Percentiles rank a stretch among this genome's conserved stretches.
These are phyloP conservation scores for Amaranthus hypochondriacus DNA, from an alignment of 148 eudicot genomes.

Conservation along the genomic window DNA sequence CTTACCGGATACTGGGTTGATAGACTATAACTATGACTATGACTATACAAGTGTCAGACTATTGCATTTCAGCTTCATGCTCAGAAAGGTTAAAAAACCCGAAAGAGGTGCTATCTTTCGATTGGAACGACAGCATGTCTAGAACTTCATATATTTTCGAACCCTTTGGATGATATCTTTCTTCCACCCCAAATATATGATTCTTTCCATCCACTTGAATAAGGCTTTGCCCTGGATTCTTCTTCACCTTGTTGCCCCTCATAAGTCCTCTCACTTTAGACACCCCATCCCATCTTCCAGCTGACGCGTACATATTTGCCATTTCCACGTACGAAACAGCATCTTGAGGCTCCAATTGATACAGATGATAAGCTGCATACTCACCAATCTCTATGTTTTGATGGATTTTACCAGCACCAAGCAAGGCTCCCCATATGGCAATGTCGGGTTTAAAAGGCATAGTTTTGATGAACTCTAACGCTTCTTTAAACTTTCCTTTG, in stretches of 20 bases:
- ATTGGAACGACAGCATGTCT: slow-evolving; percentile 35
- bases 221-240: slow-evolving; percentile 54
- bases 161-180: slow-evolving; percentile 41
- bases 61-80: slow-evolving; percentile 10
- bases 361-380: slow-evolving; percentile 40
- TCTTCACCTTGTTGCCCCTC: slow-evolving; percentile 51
- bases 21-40: not conserved
- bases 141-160: slow-evolving; percentile 35
- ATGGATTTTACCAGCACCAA: slow-evolving; percentile 57
- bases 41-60: slow-evolving; percentile 2
- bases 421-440: slow-evolving; percentile 65
- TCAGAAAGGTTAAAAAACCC: slow-evolving; percentile 11
- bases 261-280: slow-evolving; percentile 44
- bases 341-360: slow-evolving; percentile 38
- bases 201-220: slow-evolving; percentile 51
- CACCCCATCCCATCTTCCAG: slow-evolving; percentile 52
- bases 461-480: slow-evolving; percentile 35
- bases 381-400: slow-evolving; percentile 46
- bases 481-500: slow-evolving; percentile 53
- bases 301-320: slow-evolving; percentile 67
- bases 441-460: slow-evolving; percentile 58
- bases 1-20: not conserved
- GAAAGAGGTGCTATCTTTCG: slow-evolving; percentile 30
- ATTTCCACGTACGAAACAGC: slow-evolving; percentile 66
- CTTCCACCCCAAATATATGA: slow-evolving; percentile 53